Evolutionary conservation across 148 eudicot species (phyloP), one percentile per base, ranked within the genome.

Genomic region (Drosera capensis): DNA sequence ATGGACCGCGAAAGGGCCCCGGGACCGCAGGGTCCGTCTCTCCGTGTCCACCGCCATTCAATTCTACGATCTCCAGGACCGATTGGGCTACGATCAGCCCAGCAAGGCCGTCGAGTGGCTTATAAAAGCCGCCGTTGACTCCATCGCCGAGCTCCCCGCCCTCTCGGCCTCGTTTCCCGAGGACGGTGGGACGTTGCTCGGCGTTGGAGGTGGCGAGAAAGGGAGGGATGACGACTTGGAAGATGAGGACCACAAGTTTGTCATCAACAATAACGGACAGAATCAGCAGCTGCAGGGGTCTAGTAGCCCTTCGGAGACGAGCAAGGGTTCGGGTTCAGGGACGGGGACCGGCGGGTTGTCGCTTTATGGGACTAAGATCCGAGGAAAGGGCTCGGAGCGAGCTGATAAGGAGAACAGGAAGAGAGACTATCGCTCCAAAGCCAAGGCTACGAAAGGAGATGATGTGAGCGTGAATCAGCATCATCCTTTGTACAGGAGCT

Each of bases 261-360:
- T n/a, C n/a, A n/a, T n/a, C 31, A 6, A 6, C 5, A 28, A 28
- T 28, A 6, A 5, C 31, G 5, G 5, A 6, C 31, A 28, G 31
- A 28, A 0, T 20, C 54, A 45, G 40, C 56, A 66, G 11, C 56
- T 59, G 46, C 67, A 62, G 41, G 62, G 56, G 26, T 49, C 62
- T 25, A 80, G 86, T 41, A 83, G 94, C 38, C 77, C 68, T 24
- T 83, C 97, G 13, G 97, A 84, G 60, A 80, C 71, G 1, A 83
- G 92, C 14, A 80, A 77, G 19, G 95, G 95, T 14, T 80, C 95
- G n/a, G n/a, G n/a, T n/a, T n/a, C n/a, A n/a, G n/a, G n/a, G n/a
- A n/a, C n/a, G n/a, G n/a, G n/a, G n/a, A n/a, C n/a, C n/a, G n/a
- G n/a, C 0, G 87, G 92, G 9, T 49, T 83, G 22, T 77, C 86